Conservation (phyloP, 371 early-diverging fungal species). For the Haplosporangium sp. region DNA sequence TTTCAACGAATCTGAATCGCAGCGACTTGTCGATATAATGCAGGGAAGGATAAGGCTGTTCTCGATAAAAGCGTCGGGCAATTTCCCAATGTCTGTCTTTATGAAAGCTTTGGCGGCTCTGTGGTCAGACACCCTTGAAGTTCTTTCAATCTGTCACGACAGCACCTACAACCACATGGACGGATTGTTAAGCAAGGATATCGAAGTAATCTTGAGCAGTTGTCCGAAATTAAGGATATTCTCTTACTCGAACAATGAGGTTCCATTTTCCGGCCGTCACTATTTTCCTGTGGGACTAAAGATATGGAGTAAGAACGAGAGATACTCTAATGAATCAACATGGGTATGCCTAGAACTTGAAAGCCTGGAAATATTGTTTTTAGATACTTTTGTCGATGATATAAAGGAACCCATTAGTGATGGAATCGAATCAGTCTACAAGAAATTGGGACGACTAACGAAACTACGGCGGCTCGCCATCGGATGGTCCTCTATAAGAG, state of each 20-base stretch:
- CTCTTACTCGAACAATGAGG: no score
- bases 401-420: not conserved
- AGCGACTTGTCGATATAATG: no score
- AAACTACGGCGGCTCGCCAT: not conserved
- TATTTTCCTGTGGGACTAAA: no score
- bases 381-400: not conserved
- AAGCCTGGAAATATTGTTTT: not conserved
- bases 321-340: not conserved
- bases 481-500: not conserved
- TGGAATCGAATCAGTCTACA: not conserved
- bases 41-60: no score
- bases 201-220: not conserved
- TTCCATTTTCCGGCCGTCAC: no score
- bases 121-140: no score
- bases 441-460: constrained; percentile 1
- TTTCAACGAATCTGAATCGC: no score
- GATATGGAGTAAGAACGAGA: not conserved
- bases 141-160: no score
- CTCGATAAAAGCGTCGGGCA: no score
- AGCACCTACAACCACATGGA: not conserved
- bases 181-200: not conserved
- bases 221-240: not conserved
- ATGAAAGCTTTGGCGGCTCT: no score
- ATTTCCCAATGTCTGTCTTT: no score
- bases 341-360: constrained; percentile 2